Base-by-base conservation (phyloP, 2,329 filamentous ascomycete genomes). In the Epichloe coenophiala region DNA sequence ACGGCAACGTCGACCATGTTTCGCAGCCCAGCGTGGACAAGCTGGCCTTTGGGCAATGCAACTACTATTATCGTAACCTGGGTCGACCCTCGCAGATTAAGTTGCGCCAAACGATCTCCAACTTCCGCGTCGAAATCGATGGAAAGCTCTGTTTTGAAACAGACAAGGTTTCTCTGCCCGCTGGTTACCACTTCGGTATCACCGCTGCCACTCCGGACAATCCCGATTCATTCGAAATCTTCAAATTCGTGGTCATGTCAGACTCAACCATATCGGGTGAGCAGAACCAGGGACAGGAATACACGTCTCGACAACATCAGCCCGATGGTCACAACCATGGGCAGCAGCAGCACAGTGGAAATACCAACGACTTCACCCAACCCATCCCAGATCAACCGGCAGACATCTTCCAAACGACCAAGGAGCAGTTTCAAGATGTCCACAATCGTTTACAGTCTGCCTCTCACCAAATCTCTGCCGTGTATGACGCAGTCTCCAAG, bases 211-310 rank as follows among this genome's bases (percentile, higher is more conserved):
- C 88, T 3, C 86, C 88, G 33, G 91, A 97, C 58, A 90, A 82
- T 60, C 89, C 93, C 1, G 93, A 98, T 69, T 95, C 88, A 5
- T 95, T 96, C 61, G 93, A 98, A 68, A 68, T 95, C 57, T 93
- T 90, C 74, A 94, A 91, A 65, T 78, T 97, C 63, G 76, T 86
- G 37, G 79, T 93, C 48, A 80, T 83, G 61, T 82, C 77, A 11
- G 77, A 80, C 60, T 70, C 59, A 52, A 61, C 55, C 36, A 48
- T 54, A 53, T 56, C 48, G n/a, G 51, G 51, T 48, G 56, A 53
- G 46, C 50, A 37, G 31, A 51, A 52, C n/a, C 44, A 35, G 31
- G 46, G 51, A 40, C 40, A 54, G 46, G 53, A 48, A 19, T 39
- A 49, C 38, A n/a, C 38, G n/a, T 50, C 51, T 6, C 48, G 46